Percentiles rank a stretch among this genome's conserved stretches.
phyloP scores from a whole-genome alignment of 179 eudicot species.

The Dionaea muscipula region DNA sequence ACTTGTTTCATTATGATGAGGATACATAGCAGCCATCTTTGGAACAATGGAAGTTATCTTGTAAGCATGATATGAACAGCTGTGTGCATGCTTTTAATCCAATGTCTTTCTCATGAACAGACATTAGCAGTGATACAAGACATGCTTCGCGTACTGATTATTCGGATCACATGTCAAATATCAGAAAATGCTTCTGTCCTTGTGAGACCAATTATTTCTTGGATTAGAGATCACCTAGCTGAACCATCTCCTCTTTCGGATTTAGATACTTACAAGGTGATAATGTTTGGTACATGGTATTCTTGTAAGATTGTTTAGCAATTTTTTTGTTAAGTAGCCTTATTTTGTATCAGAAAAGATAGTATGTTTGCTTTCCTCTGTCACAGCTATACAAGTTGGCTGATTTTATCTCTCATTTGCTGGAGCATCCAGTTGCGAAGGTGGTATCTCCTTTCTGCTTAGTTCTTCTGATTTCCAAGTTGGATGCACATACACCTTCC shows the following conservation, averaged over 20 bases:
- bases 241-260: conserved; percentile 42
- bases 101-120: conserved; percentile 21
- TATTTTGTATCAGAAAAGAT: too few relatives aligned
- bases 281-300: too few relatives aligned
- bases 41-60: neutral
- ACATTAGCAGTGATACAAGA: conserved; percentile 78
- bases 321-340: conserved; percentile 8
- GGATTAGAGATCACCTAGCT: conserved; percentile 38
- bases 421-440: conserved; percentile 91
- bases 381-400: conserved; percentile 61
- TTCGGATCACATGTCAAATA: conserved; percentile 62
- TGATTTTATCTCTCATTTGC: conserved; percentile 51
- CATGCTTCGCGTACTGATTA: conserved; percentile 72
- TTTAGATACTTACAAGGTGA: conserved; percentile 73
- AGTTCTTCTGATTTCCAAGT: neutral
- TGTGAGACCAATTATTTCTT: conserved; percentile 55
- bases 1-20: neutral
- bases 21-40: neutral
- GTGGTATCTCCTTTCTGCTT: conserved; percentile 18
- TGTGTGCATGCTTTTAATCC: conserved; percentile 1
- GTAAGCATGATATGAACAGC: neutral
- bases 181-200: conserved; percentile 47
- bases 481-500: conserved; percentile 4
- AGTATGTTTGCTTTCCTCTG: conserved; percentile 4
- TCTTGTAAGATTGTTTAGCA: too few relatives aligned